Base-by-base conservation (phyloP, 2,329 filamentous ascomycete genomes). In the Ophiocordyceps camponoti-leonardi region DNA sequence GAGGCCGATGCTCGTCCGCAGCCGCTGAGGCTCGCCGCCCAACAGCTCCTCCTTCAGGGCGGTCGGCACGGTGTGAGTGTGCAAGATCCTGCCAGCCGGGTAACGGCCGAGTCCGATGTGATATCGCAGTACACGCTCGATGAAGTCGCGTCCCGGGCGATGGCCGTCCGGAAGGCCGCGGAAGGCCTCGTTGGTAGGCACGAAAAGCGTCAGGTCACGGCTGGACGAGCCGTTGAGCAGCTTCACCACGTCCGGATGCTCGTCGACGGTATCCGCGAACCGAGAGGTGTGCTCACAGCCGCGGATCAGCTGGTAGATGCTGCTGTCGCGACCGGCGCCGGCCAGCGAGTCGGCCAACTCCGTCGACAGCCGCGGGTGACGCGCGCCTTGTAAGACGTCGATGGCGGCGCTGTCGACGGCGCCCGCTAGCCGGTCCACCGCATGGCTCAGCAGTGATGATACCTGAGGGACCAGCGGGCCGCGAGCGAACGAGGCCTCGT, bases 301-400 rank as follows among this genome's bases (percentile, higher is more conserved):
- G n/a, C 74, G 67, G 60, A 94, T 85, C 49, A 88, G 66, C 61
- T 94, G 69, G 62, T 88, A 94, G 41, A 94, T 75, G 19, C 86
- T 93, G 18, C 44, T 19, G 10, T 18, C 26, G 14, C 19, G 20
- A n/a, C 35, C 43, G 16, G n/a, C 20, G 3, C 14, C 33, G 5
- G 11, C 26, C 13, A 41, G 7, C 30, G 16, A 28, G 6, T 31
- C 13, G 26, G 42, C 40, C 4, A 48, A 28, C n/a, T 44, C 18
- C 11, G 44, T 7, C 41, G 44, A 37, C 40, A 48, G 46, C 39
- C 45, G 20, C 3, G 42, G 19, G 19, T n/a, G 33, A 18, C 33
- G 31, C 14, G 46, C 43, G 18, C 30, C 42, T 20, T 46, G 43
- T 22, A 47, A 39, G 35, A 40, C 43, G 4, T 49, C 48, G 28